These are phyloP conservation scores for Wallacemonas sp. DNA, from an alignment of 208 protist genomes.

Conservation along the genomic window DNA sequence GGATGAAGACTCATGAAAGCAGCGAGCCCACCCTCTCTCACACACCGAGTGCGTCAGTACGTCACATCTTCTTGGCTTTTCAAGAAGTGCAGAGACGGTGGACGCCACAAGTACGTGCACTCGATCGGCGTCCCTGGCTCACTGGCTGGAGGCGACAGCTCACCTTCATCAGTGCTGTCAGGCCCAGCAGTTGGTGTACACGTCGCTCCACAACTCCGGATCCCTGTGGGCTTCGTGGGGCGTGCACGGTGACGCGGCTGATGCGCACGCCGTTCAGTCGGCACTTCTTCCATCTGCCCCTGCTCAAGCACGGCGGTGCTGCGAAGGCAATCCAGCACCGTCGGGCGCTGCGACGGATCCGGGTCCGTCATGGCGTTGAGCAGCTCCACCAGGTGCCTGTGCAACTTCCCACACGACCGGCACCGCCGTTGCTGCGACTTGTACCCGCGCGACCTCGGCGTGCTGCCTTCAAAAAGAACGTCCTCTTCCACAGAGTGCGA, in stretches of 20 bases:
- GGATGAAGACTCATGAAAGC: too few relatives aligned
- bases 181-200: too few relatives aligned
- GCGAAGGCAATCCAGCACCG: conserved; percentile 18
- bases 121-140: background rate
- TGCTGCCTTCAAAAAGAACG: background rate
- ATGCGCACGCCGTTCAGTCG: background rate
- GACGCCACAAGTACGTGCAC: conserved; percentile 24
- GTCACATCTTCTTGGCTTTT: background rate
- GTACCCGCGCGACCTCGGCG: background rate
- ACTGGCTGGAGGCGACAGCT: background rate
- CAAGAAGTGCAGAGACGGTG: conserved; percentile 31
- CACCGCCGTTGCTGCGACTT: conserved; percentile 14
- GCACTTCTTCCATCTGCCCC: conserved; percentile 11
- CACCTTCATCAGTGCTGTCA: background rate
- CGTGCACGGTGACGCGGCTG: background rate
- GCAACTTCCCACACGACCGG: conserved; percentile 31
- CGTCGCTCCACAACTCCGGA: too few relatives aligned
- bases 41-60: background rate
- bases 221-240: too few relatives aligned
- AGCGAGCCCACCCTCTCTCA: background rate
- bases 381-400: conserved; percentile 32
- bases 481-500: too few relatives aligned
- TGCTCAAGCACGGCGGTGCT: conserved; percentile 31
- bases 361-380: conserved; percentile 33
- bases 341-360: conserved; percentile 20